These are phyloP conservation scores for Candida quercuum DNA, from an alignment of 805 yeast species.

Conservation along the genomic window DNA sequence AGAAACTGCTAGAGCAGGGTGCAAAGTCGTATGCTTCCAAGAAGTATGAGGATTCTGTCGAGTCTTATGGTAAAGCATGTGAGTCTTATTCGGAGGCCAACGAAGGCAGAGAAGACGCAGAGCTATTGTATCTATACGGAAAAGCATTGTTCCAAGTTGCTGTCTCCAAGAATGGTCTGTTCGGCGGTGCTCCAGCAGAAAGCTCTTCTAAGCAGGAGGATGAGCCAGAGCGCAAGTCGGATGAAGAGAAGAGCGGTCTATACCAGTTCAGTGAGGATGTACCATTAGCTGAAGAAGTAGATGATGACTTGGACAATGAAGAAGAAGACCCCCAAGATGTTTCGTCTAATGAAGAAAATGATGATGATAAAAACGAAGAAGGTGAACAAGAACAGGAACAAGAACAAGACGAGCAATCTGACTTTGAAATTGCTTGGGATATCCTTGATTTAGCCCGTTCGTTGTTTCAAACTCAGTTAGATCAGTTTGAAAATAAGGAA, in stretches of 20 bases:
- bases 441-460: conserved; percentile 74
- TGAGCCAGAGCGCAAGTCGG: conserved; percentile 24
- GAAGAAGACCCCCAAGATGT: conserved; percentile 12
- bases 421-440: conserved; percentile 87
- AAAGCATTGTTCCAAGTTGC: conserved; percentile 76
- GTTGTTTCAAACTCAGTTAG: conserved; percentile 41
- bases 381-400: conserved; percentile 22
- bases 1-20: conserved; percentile 51
- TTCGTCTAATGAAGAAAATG: conserved; percentile 24
- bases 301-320: conserved; percentile 15
- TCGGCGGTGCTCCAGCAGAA: conserved; percentile 45
- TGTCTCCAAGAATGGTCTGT: conserved; percentile 65
- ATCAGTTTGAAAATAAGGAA: conserved; percentile 11
- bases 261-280: conserved; percentile 34
- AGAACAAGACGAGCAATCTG: conserved; percentile 50
- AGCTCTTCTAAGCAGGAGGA: conserved; percentile 23
- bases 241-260: conserved; percentile 15
- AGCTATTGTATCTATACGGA: conserved; percentile 71
- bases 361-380: conserved; percentile 13
- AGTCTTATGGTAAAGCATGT: conserved; percentile 70
- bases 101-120: conserved; percentile 64
- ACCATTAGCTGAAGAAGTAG: conserved; percentile 30
- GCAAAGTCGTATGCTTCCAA: conserved; percentile 58
- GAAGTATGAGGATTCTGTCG: conserved; percentile 64
- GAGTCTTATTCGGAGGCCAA: conserved; percentile 42